phyloP scores from a whole-genome alignment of 306 rosid genomes.

The Vachellia collinsii region DNA sequence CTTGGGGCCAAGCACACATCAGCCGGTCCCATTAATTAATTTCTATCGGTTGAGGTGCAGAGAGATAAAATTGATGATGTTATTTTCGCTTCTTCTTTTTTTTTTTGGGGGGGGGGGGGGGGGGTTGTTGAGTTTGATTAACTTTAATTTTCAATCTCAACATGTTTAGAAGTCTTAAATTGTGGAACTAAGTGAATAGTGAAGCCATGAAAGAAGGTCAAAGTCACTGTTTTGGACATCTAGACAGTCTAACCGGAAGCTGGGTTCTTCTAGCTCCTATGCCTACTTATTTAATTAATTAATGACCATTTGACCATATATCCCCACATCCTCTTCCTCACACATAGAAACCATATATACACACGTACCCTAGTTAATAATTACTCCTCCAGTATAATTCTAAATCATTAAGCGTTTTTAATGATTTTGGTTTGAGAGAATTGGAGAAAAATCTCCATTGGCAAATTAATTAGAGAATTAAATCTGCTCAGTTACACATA shows the following conservation, averaged over 20 bases:
- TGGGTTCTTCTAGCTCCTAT: background rate
- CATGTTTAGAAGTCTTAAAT: conserved; percentile 4
- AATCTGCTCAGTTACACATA: too few species aligned
- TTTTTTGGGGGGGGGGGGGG: too few species aligned
- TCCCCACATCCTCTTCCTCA: background rate
- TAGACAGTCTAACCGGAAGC: background rate
- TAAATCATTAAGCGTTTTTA: too few species aligned
- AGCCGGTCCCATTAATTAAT: background rate
- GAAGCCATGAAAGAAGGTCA: background rate
- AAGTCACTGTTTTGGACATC: background rate
- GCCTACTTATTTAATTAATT: background rate
- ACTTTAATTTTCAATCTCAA: too few species aligned
- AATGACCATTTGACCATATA: background rate
- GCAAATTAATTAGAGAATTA: too few species aligned
- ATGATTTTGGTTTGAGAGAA: too few species aligned
- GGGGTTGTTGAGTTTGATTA: too few species aligned
- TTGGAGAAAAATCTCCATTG: too few species aligned
- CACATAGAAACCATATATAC: too few species aligned
- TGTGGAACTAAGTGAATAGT: background rate
- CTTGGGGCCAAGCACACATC: background rate
- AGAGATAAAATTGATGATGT: background rate
- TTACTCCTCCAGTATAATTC: too few species aligned
- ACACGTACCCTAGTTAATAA: too few species aligned
- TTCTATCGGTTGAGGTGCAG: background rate
- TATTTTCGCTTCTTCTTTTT: background rate